These are phyloP conservation scores for Zoysia japonica DNA, from an alignment of 176 grass and related monocot species.

Conservation along the genomic window DNA sequence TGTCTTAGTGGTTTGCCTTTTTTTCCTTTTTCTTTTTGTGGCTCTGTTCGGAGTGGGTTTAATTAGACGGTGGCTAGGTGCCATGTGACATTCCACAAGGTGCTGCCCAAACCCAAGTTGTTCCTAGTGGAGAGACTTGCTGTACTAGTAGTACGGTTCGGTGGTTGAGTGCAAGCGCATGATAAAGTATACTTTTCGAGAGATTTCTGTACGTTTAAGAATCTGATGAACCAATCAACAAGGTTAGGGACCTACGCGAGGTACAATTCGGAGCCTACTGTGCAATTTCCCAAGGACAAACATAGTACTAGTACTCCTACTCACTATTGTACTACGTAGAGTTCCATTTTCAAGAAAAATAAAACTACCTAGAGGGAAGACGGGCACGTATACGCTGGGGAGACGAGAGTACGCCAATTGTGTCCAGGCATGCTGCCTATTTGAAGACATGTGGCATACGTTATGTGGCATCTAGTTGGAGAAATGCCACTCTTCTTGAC, in stretches of 20 bases:
- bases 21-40: neutral
- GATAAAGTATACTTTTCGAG: neutral
- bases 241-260: neutral
- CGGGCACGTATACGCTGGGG: no score
- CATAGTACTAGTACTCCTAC: neutral
- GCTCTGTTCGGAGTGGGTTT: neutral
- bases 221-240: neutral
- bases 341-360: neutral
- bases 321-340: neutral
- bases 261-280: neutral
- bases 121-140: neutral
- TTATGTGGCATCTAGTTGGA: neutral
- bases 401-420: neutral
- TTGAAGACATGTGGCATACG: slow-evolving; percentile 11
- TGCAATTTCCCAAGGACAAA: neutral
- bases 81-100: neutral
- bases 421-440: slow-evolving; percentile 3
- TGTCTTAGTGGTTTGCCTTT: neutral
- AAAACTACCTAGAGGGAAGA: neutral
- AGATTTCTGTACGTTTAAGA: neutral
- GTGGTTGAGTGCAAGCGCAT: neutral
- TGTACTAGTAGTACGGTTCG: no score
- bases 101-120: neutral
- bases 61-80: neutral
- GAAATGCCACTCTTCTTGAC: neutral